phyloP scores from a whole-genome alignment of 2,329 filamentous ascomycete genomes.

The Alternaria brassicicola region DNA sequence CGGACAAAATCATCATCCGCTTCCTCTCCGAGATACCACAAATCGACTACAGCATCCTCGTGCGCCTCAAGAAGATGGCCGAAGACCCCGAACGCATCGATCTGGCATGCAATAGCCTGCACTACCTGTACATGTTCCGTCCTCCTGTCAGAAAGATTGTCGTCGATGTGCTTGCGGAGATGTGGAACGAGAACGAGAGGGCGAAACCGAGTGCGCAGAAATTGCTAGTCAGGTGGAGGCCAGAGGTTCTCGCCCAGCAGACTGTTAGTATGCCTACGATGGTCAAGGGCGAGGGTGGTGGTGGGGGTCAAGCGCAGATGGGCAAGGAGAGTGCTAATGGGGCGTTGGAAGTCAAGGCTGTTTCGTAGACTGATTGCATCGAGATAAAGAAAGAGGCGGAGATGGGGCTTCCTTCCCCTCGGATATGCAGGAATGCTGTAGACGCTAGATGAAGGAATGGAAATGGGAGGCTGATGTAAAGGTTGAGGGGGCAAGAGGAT shows the following conservation, averaged over 20 bases:
- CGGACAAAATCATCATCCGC: slow-evolving; percentile 87
- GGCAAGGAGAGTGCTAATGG: slow-evolving; percentile 37
- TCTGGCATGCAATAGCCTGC: slow-evolving; percentile 63
- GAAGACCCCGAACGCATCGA: slow-evolving; percentile 68
- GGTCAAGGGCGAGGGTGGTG: slow-evolving; percentile 27
- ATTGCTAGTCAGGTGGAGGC: slow-evolving; percentile 62
- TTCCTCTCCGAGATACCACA: slow-evolving; percentile 92
- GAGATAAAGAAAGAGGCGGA: no score
- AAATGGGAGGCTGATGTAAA: background rate
- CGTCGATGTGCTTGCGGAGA: slow-evolving; percentile 63
- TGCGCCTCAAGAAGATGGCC: slow-evolving; percentile 69
- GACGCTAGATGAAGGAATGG: background rate
- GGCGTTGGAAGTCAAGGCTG: slow-evolving; percentile 37
- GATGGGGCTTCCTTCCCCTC: no score
- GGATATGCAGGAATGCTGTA: no score
- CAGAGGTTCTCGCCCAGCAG: slow-evolving; percentile 51
- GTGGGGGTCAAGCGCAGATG: slow-evolving; percentile 13
- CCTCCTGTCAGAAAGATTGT: slow-evolving; percentile 64
- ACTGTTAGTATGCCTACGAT: slow-evolving; percentile 19
- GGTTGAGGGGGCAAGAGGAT: no score
- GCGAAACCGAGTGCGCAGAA: slow-evolving; percentile 58
- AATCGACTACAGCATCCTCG: slow-evolving; percentile 72
- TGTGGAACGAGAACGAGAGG: slow-evolving; percentile 59
- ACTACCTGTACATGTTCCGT: slow-evolving; percentile 58
- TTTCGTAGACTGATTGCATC: slow-evolving; percentile 24